A percentile compares a stretch with the other conserved stretches of the same genome.
These are phyloP conservation scores for Globisporangium echinulatum DNA, from an alignment of 352 stramenopile species.

Conservation along the genomic window DNA sequence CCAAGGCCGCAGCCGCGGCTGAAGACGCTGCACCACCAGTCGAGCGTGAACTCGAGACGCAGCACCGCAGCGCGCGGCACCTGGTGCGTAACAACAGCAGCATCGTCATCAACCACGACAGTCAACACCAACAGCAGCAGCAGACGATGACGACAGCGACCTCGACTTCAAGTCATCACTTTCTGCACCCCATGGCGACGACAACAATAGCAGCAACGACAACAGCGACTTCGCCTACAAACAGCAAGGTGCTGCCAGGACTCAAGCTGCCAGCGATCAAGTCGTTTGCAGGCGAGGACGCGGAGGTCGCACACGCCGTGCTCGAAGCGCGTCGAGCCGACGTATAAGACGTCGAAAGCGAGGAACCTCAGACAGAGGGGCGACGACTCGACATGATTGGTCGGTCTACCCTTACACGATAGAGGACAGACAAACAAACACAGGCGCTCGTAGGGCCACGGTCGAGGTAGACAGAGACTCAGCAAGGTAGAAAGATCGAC, in stretches of 20 bases:
- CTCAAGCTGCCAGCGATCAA: constrained; percentile 1
- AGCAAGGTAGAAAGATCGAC: no score
- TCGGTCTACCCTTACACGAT: not conserved
- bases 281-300: not conserved
- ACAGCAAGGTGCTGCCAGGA: not conserved
- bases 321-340: not conserved
- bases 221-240: not conserved
- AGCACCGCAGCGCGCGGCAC: no score
- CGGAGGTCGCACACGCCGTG: not conserved
- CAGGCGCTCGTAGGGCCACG: no score
- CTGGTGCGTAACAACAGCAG: not conserved
- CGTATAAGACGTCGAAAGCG: not conserved
- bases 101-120: not conserved
- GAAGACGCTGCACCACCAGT: not conserved
- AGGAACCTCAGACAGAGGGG: not conserved
- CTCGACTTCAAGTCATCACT: not conserved
- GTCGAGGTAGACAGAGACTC: no score
- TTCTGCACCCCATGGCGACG: not conserved
- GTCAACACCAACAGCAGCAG: not conserved
- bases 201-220: not conserved
- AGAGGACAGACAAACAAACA: no score
- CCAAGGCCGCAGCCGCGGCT: not conserved
- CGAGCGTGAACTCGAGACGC: no score
- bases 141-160: not conserved
- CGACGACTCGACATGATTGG: not conserved